Base-by-base conservation (phyloP, 192 early-diverging fungal species). In the Obelidium mucronatum region DNA sequence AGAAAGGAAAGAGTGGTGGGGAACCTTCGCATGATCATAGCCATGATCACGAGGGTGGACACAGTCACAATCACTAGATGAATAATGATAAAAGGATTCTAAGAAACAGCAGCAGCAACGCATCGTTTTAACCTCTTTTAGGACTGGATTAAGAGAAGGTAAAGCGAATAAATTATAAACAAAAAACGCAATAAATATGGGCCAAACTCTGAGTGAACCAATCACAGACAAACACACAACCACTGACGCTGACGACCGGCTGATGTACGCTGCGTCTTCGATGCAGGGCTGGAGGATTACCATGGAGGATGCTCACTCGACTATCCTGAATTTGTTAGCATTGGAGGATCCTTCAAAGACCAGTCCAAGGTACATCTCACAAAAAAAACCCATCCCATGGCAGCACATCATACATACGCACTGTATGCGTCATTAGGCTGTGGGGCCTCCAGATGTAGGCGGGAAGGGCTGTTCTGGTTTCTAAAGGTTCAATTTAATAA, bases 271-370 rank as follows among this genome's bases (percentile, higher is more conserved):
- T 42, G 92, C 94, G 52, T 95, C 93, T 42, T 90, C 88, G 61
- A 98, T 98, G 97, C 97, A 99, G 86, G 97, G 97, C 64, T 99
- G 97, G 97, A 87, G 97, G 84, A 88, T 94, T 40, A 93, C 92
- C 54, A 99, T 99, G 97, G 97, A 99, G 83, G 97, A 99, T 84
- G 95, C 95, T 24, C 97, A 99, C 85, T 92, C 95, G 24, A 93
- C 95, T 53, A 56, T 95, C 53, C 85, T 96, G 36, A 90, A 89
- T 64, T 61, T 97, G 6, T 24, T 58, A 5, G 24, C 22, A 5
- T 8, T 28, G 5, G 55, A 58, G 24, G 30, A 58, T 26, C 55
- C 55, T 28, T 22, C 55, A 22, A 58, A 58, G 30, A 58, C 55
- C 24, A 8, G 8, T 24, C 55, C 55, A 58, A 58, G 55, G 55